A percentile compares a stretch with the other conserved stretches of the same genome.
Evolutionary conservation across 768 basidiomycete species (phyloP).

Genomic region (Serendipita vermifera): DNA sequence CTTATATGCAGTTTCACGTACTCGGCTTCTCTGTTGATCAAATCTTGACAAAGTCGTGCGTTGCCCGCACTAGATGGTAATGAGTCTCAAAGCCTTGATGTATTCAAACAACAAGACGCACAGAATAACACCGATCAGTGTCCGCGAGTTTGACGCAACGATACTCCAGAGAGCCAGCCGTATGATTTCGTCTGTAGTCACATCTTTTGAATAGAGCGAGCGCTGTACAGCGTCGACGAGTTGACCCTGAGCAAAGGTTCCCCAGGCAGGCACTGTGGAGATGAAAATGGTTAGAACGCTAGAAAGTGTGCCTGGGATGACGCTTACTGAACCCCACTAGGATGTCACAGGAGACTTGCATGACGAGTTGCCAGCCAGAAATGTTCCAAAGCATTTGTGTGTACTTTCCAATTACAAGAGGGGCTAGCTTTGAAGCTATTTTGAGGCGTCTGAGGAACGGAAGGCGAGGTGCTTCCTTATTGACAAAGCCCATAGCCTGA

Average conservation of each 20-base stretch:
- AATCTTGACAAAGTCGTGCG: not conserved
- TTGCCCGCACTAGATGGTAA: not conserved
- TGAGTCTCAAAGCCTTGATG: not conserved
- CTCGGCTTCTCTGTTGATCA: not conserved
- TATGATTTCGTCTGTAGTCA: not conserved
- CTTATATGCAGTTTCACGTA: not conserved
- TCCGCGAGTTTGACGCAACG: not conserved
- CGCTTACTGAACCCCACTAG: not conserved
- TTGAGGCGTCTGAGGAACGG: not conserved
- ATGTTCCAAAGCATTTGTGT: not conserved
- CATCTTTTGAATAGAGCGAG: not conserved
- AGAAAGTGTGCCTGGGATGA: too few relatives aligned
- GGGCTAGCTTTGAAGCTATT: not conserved
- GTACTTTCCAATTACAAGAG: not conserved
- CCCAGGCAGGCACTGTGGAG: slow-evolving; percentile 6
- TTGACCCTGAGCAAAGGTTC: not conserved
- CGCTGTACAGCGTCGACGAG: slow-evolving; percentile 3
- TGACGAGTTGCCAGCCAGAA: not conserved
- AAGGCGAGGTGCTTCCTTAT: not conserved
- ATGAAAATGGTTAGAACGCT: too few relatives aligned
- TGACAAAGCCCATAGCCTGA: not conserved
- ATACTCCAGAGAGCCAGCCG: not conserved
- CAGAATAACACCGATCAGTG: not conserved
- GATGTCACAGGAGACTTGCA: not conserved
- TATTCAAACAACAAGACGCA: not conserved